phyloP scores from a whole-genome alignment of 1,139 yeast genomes.

The Hanseniaspora gamundiae region DNA sequence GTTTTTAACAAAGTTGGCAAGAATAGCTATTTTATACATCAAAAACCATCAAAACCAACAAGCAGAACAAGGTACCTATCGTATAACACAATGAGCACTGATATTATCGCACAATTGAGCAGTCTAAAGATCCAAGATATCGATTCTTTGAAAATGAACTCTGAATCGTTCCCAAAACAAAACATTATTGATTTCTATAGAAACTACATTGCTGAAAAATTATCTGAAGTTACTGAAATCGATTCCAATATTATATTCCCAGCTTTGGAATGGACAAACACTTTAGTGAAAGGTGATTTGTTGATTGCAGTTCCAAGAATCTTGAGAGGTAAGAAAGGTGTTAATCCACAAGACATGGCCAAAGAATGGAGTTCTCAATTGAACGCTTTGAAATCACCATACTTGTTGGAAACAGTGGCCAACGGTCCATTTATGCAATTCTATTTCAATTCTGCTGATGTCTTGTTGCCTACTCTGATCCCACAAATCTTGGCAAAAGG shows the following conservation, averaged over 20 bases:
- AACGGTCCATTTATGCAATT: slow-evolving; percentile 91
- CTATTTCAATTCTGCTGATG: slow-evolving; percentile 48
- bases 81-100: background rate
- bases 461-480: slow-evolving; percentile 57
- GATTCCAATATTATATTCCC: slow-evolving; percentile 60
- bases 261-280: slow-evolving; percentile 79
- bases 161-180: slow-evolving; percentile 53
- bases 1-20: too few species aligned
- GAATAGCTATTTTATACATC: too few species aligned
- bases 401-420: slow-evolving; percentile 57
- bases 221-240: slow-evolving; percentile 62
- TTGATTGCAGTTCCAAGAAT: slow-evolving; percentile 80
- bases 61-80: background rate
- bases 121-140: slow-evolving; percentile 14
- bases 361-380: slow-evolving; percentile 65
- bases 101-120: background rate
- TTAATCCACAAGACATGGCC: slow-evolving; percentile 76
- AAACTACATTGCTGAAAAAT: slow-evolving; percentile 74
- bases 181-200: slow-evolving; percentile 77
- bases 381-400: slow-evolving; percentile 28
- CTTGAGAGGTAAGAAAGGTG: slow-evolving; percentile 66
- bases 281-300: slow-evolving; percentile 86
- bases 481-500: slow-evolving; percentile 56
- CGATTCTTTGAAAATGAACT: slow-evolving; percentile 25
- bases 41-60: too few species aligned